Conservation (phyloP, 73 alveolate species). For the Paramecium octaurelia region DNA sequence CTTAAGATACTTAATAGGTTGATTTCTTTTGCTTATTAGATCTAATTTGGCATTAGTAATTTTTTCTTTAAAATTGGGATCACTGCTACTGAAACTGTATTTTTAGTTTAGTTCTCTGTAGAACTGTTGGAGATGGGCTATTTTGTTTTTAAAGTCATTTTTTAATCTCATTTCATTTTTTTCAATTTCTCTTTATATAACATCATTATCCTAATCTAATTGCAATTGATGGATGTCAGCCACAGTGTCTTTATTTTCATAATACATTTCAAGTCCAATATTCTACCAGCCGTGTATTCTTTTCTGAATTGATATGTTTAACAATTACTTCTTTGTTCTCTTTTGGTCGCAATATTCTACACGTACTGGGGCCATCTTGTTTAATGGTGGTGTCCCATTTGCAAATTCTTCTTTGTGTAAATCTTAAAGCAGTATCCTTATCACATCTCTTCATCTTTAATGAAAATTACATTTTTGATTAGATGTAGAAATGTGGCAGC, state of each 20-base stretch:
- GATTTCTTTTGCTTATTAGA: neutral
- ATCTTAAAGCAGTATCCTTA: neutral
- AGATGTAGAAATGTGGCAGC: slow-evolving; percentile 43
- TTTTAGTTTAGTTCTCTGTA: neutral
- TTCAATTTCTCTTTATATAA: neutral
- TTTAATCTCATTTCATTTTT: slow-evolving; percentile 21
- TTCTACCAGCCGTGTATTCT: slow-evolving; percentile 33
- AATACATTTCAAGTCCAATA: slow-evolving; percentile 6
- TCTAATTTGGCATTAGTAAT: neutral
- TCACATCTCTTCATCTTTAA: neutral
- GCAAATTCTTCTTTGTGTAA: slow-evolving; percentile 21
- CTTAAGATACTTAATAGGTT: neutral
- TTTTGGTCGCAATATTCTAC: slow-evolving; percentile 12
- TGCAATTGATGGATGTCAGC: slow-evolving; percentile 4
- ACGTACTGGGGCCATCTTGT: slow-evolving; percentile 8
- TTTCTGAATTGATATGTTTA: neutral
- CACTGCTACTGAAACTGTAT: neutral
- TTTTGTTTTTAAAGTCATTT: slow-evolving; percentile 30
- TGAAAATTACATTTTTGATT: neutral
- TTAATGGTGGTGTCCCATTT: slow-evolving; percentile 34
- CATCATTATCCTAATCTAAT: slow-evolving; percentile 1
- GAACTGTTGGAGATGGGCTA: neutral
- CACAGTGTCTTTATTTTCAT: neutral
- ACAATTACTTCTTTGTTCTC: slow-evolving; percentile 3
- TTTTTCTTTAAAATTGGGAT: slow-evolving; percentile 27